These are phyloP conservation scores for Verticillium longisporum DNA, from an alignment of 2,329 filamentous ascomycete species.

Conservation along the genomic window DNA sequence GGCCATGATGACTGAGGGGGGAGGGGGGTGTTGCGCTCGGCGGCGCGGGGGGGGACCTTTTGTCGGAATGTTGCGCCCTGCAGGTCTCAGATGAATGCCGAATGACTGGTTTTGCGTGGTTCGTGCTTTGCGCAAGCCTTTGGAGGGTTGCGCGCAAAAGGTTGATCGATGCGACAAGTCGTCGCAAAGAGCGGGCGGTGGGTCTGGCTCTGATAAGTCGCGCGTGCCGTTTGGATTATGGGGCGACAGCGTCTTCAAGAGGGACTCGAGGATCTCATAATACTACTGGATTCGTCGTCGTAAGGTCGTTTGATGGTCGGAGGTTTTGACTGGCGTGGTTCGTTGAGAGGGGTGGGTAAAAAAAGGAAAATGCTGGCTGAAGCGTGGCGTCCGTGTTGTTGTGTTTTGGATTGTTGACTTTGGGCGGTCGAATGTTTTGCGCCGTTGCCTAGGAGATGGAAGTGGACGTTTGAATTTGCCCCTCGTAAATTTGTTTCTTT, in stretches of 20 bases:
- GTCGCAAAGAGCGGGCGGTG: background rate
- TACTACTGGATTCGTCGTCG: background rate
- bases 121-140: background rate
- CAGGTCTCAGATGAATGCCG: background rate
- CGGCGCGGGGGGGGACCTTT: slow-evolving; percentile 13
- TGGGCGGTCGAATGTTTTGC: background rate
- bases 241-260: background rate
- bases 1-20: slow-evolving; percentile 28
- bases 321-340: background rate
- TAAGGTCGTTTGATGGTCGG: background rate
- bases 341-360: background rate
- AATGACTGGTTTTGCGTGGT: background rate
- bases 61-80: slow-evolving; percentile 2
- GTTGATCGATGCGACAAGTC: background rate
- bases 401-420: background rate
- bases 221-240: background rate
- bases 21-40: background rate
- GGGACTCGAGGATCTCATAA: background rate
- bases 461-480: background rate
- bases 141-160: background rate
- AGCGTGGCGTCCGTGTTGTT: background rate
- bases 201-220: background rate
- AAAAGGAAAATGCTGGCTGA: background rate
- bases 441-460: background rate
- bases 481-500: too few relatives aligned